phyloP scores from a whole-genome alignment of 805 yeast genomes.

The Metschnikowia vanudenii region DNA sequence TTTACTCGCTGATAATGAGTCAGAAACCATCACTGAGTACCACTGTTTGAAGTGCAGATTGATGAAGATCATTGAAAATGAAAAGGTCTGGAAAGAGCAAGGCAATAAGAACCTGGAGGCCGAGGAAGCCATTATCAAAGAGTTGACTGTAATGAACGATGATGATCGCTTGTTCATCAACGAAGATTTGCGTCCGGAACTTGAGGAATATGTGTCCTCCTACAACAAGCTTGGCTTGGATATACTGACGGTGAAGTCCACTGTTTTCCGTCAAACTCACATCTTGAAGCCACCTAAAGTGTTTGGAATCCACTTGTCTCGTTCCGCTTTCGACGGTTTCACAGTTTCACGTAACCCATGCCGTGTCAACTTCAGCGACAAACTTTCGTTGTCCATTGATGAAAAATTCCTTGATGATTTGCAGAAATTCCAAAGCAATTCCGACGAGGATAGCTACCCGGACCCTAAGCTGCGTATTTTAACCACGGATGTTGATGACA shows the following conservation, averaged over 20 bases:
- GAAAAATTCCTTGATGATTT: constrained; percentile 37
- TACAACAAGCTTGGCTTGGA: constrained; percentile 47
- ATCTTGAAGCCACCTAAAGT: constrained; percentile 67
- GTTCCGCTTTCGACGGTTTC: constrained; percentile 73
- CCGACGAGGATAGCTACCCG: constrained; percentile 18
- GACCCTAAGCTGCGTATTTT: constrained; percentile 18
- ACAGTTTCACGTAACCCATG: constrained; percentile 73
- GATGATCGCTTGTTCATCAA: constrained; percentile 51
- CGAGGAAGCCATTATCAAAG: constrained; percentile 27
- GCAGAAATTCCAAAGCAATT: constrained; percentile 32
- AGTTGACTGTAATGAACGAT: constrained; percentile 35
- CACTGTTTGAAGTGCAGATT: constrained; percentile 72
- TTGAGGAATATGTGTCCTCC: constrained; percentile 46
- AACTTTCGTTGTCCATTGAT: constrained; percentile 48
- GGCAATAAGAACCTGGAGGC: constrained; percentile 25
- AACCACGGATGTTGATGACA: constrained; percentile 27
- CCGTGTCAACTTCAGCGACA: constrained; percentile 62
- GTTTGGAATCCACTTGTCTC: constrained; percentile 77
- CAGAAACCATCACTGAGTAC: constrained; percentile 74
- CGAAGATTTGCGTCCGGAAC: constrained; percentile 57
- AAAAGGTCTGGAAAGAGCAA: constrained; percentile 24
- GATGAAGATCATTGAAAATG: constrained; percentile 30
- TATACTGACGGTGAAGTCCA: constrained; percentile 51
- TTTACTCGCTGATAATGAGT: constrained; percentile 54
- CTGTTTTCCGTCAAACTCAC: constrained; percentile 63